phyloP scores from a whole-genome alignment of 2,329 filamentous ascomycete genomes.

The Trichoderma asperellum region DNA sequence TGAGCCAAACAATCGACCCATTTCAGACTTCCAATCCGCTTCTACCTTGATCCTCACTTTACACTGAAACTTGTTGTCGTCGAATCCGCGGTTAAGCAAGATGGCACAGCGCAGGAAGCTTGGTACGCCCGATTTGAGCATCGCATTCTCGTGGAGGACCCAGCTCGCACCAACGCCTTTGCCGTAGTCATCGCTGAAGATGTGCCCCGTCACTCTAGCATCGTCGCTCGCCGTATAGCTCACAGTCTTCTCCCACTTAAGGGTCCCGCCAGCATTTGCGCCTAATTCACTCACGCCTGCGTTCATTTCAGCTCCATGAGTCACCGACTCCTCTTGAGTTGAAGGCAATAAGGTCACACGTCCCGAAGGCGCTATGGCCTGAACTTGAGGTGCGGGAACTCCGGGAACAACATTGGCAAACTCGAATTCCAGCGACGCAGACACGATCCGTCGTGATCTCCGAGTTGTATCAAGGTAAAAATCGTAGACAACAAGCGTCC shows the following conservation, averaged over 20 bases:
- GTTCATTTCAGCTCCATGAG: conserved; percentile 22
- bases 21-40: conserved; percentile 38
- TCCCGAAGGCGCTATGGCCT: conserved; percentile 32
- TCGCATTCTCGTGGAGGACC: conserved; percentile 31
- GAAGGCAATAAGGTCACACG: conserved; percentile 26
- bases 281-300: conserved; percentile 29
- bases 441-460: conserved; percentile 33
- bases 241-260: conserved; percentile 34
- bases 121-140: conserved; percentile 26
- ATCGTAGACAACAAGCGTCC: conserved; percentile 35
- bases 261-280: conserved; percentile 29
- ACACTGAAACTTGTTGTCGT: conserved; percentile 38
- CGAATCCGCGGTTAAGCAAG: conserved; percentile 27
- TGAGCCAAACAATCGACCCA: conserved; percentile 37
- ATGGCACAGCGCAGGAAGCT: conserved; percentile 28
- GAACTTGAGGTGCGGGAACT: conserved; percentile 27
- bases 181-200: conserved; percentile 33
- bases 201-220: conserved; percentile 28
- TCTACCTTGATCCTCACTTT: conserved; percentile 36
- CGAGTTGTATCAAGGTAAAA: conserved; percentile 36
- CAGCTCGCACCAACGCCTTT: conserved; percentile 32
- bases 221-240: conserved; percentile 29
- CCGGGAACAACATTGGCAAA: conserved; percentile 31
- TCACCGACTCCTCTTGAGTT: conserved; percentile 26
- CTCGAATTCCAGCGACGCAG: conserved; percentile 32